phyloP scores from a whole-genome alignment of 2,329 filamentous ascomycete species.

The Beauveria sp. region DNA sequence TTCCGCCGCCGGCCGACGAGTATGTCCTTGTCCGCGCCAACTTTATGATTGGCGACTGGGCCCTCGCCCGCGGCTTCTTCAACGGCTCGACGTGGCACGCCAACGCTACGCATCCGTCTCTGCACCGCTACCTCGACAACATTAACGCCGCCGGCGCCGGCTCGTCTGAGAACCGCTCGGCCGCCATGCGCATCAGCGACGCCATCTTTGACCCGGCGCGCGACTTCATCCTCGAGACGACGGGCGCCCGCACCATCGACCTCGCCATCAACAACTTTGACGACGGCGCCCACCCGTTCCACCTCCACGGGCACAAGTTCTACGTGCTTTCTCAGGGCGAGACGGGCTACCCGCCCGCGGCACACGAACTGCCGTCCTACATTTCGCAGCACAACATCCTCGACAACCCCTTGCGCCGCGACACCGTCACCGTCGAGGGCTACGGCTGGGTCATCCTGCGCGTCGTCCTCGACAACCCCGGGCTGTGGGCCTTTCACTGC shows the following conservation, averaged over 20 bases:
- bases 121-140: slow-evolving; percentile 28
- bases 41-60: slow-evolving; percentile 48
- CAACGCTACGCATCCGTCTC: slow-evolving; percentile 27
- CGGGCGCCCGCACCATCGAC: slow-evolving; percentile 45
- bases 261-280: slow-evolving; percentile 54
- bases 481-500: slow-evolving; percentile 52
- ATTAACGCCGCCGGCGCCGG: not conserved
- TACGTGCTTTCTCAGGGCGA: slow-evolving; percentile 33
- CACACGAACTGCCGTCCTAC: slow-evolving; percentile 18
- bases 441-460: slow-evolving; percentile 49
- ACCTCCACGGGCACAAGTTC: slow-evolving; percentile 55
- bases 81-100: slow-evolving; percentile 43
- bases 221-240: slow-evolving; percentile 41
- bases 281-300: slow-evolving; percentile 37
- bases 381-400: slow-evolving; percentile 19
- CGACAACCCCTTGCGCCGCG: slow-evolving; percentile 28
- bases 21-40: slow-evolving; percentile 41
- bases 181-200: slow-evolving; percentile 21
- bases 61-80: slow-evolving; percentile 46
- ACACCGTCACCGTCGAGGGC: slow-evolving; percentile 43
- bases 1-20: slow-evolving; percentile 30
- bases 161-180: slow-evolving; percentile 8
- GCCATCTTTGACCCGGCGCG: slow-evolving; percentile 20
- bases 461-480: slow-evolving; percentile 49
- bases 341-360: slow-evolving; percentile 27